These are phyloP conservation scores for Talaromyces amestolkiae DNA, from an alignment of 2,329 filamentous ascomycete species.

Conservation along the genomic window DNA sequence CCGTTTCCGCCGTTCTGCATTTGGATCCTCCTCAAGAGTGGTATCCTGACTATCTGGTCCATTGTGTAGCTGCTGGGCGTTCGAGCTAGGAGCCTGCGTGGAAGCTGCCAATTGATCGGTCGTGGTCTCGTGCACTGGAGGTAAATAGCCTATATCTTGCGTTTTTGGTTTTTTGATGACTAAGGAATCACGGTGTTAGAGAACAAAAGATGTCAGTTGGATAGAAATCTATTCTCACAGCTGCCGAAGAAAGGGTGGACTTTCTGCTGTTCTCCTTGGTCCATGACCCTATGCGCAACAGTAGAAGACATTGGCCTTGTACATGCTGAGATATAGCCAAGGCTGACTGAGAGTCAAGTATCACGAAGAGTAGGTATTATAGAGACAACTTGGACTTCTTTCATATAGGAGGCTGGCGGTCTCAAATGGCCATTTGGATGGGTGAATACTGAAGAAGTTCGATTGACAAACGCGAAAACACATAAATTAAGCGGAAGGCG, in stretches of 20 bases:
- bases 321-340: conserved; percentile 20
- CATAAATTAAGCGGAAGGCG: conserved; percentile 7
- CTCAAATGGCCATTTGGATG: neutral
- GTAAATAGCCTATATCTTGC: neutral
- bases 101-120: neutral
- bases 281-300: conserved; percentile 38
- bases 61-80: conserved; percentile 8
- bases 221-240: conserved; percentile 30
- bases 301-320: conserved; percentile 29
- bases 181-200: neutral
- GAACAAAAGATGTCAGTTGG: neutral
- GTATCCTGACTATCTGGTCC: conserved; percentile 9
- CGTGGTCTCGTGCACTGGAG: conserved; percentile 1
- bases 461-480: conserved; percentile 1
- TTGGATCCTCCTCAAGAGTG: conserved; percentile 33
- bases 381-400: neutral
- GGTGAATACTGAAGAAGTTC: neutral
- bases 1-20: conserved; percentile 36
- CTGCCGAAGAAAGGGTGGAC: conserved; percentile 44
- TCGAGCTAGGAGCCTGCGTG: neutral
- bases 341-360: neutral
- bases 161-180: conserved; percentile 4
- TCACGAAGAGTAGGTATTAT: conserved; percentile 17
- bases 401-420: neutral
- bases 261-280: conserved; percentile 36